Percentiles rank a stretch among this genome's conserved stretches.
These are phyloP conservation scores for Podila verticillata DNA, from an alignment of 192 early-diverging fungal genomes.

Conservation along the genomic window DNA sequence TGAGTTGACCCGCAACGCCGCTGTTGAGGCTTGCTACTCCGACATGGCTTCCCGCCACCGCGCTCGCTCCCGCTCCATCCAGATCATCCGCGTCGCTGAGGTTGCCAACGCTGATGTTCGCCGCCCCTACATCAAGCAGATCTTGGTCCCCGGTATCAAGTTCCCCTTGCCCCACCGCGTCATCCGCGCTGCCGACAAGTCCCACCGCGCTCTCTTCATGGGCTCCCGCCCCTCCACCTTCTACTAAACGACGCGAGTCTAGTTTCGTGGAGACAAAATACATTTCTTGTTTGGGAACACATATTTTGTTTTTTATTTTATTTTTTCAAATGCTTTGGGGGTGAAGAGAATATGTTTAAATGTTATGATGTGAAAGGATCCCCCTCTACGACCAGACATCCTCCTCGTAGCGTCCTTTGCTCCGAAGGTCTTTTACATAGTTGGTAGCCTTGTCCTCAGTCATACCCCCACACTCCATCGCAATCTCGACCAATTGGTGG, in stretches of 20 bases:
- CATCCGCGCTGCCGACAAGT: constrained; percentile 83
- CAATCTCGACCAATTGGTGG: constrained; percentile 71
- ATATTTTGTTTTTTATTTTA: too few relatives aligned
- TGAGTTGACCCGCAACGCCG: constrained; percentile 86
- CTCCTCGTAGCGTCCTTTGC: constrained; percentile 86
- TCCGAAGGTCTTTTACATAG: constrained; percentile 89
- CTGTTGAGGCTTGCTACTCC: constrained; percentile 17
- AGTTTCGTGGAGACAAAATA: constrained; percentile 1
- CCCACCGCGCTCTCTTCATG: constrained; percentile 84
- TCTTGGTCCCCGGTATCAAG: constrained; percentile 87
- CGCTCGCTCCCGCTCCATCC: constrained; percentile 94
- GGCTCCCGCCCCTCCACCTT: constrained; percentile 95
- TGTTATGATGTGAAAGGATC: too few relatives aligned
- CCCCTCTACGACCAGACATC: constrained; percentile 89
- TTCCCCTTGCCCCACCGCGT: constrained; percentile 99
- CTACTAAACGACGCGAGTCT: constrained; percentile 62
- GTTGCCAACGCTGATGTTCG: constrained; percentile 86
- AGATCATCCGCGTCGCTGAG: constrained; percentile 98
- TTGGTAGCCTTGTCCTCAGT: constrained; percentile 71
- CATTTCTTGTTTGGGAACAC: too few relatives aligned
- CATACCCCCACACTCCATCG: constrained; percentile 70
- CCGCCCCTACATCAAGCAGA: constrained; percentile 98
- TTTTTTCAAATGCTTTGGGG: too few relatives aligned
- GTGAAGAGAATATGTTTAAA: too few relatives aligned
- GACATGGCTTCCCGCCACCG: constrained; percentile 96